Conservation (phyloP, 202 grass and related monocot genomes). For the Setaria italica region DNA sequence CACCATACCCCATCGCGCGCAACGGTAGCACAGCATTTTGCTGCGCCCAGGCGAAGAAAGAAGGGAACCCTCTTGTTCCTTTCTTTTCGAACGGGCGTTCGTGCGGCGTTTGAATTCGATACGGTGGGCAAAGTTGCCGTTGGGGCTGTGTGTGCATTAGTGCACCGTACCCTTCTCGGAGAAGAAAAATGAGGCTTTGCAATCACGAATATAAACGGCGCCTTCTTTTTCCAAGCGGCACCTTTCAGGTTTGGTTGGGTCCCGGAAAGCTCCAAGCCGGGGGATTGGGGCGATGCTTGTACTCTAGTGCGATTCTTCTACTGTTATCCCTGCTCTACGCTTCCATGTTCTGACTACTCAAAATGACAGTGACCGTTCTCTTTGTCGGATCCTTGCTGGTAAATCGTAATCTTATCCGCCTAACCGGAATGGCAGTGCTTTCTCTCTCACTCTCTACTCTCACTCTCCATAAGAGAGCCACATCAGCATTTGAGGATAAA, state of each 20-base stretch:
- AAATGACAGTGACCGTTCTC: constrained; percentile 7
- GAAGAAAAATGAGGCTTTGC: constrained; percentile 5
- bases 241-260: constrained; percentile 27
- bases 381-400: neutral
- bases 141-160: neutral
- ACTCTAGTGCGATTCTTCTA: neutral
- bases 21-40: neutral
- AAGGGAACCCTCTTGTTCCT: neutral
- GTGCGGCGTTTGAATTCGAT: constrained; percentile 44
- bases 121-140: constrained; percentile 39
- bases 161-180: neutral
- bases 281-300: neutral
- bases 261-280: constrained; percentile 10
- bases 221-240: constrained; percentile 1
- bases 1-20: neutral
- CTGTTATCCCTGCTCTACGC: constrained; percentile 16
- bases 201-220: neutral
- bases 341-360: constrained; percentile 12
- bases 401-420: neutral
- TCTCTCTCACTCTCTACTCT: neutral
- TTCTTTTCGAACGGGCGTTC: constrained; percentile 20
- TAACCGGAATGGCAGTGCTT: neutral
- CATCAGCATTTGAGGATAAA: too few relatives aligned
- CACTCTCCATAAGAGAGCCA: too few relatives aligned
- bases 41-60: neutral